A percentile compares a stretch with the other conserved stretches of the same genome.
Evolutionary conservation across 106 monocot genomes (phyloP).

Genomic region (Iris macrosiphon): DNA sequence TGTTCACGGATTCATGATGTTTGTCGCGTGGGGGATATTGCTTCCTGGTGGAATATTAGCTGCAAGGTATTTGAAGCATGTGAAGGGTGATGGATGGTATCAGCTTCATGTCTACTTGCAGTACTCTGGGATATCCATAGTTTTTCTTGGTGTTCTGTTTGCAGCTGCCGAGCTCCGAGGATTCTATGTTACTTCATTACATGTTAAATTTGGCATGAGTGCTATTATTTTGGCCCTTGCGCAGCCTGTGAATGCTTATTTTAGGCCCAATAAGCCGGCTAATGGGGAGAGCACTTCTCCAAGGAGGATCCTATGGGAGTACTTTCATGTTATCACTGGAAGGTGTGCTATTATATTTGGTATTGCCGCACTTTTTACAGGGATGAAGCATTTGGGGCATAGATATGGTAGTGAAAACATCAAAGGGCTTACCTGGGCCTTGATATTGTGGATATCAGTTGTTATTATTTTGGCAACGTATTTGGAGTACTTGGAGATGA

Average conservation of each 20-base stretch:
- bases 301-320: conserved; percentile 80
- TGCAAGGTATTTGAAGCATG: conserved; percentile 85
- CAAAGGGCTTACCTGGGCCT: conserved; percentile 73
- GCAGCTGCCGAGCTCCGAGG: conserved; percentile 87
- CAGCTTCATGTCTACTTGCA: conserved; percentile 82
- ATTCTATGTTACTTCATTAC: conserved; percentile 60
- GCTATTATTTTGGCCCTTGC: conserved; percentile 55
- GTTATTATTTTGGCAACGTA: conserved; percentile 48
- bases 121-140: conserved; percentile 75
- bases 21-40: conserved; percentile 86
- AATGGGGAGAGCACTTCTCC: conserved; percentile 41
- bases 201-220: conserved; percentile 80
- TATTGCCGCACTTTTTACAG: conserved; percentile 68
- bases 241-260: conserved; percentile 83
- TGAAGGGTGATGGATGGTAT: conserved; percentile 83
- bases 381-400: conserved; percentile 81
- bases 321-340: conserved; percentile 74
- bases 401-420: conserved; percentile 75
- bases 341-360: conserved; percentile 60
- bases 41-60: conserved; percentile 89
- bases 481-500: conserved; percentile 60
- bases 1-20: conserved; percentile 99
- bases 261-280: conserved; percentile 58
- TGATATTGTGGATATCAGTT: conserved; percentile 66
- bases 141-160: conserved; percentile 73